Conservation (phyloP, 2,329 filamentous ascomycete species). For the Colletotrichum spaethianum region DNA sequence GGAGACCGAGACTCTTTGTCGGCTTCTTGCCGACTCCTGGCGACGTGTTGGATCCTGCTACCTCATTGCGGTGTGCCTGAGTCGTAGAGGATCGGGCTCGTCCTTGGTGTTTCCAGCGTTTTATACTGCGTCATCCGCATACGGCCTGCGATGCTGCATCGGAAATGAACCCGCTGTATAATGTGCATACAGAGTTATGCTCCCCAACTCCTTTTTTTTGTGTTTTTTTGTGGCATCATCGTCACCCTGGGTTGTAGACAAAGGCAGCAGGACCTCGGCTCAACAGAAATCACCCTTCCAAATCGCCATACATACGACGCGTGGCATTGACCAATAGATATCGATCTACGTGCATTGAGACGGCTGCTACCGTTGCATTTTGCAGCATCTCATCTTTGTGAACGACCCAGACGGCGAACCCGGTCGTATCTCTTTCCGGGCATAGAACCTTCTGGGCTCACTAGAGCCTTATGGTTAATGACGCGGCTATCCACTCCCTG, state of each 20-base stretch:
- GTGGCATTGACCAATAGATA: background rate
- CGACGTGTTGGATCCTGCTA: background rate
- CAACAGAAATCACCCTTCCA: background rate
- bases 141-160: background rate
- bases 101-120: background rate
- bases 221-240: background rate
- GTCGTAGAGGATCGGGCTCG: background rate
- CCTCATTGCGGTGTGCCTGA: background rate
- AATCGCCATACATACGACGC: background rate
- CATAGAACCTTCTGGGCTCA: slow-evolving; percentile 7
- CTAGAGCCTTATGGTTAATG: slow-evolving; percentile 15
- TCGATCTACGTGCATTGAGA: slow-evolving; percentile 16
- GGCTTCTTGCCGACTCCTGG: background rate
- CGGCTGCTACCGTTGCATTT: slow-evolving; percentile 28
- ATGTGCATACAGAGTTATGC: background rate
- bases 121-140: background rate
- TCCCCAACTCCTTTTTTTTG: background rate
- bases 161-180: slow-evolving; percentile 3
- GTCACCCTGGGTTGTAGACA: background rate
- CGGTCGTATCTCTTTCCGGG: background rate
- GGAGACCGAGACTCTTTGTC: background rate
- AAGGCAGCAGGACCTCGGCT: background rate
- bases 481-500: slow-evolving; percentile 29
- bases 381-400: slow-evolving; percentile 18
- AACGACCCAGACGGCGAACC: slow-evolving; percentile 15